Percentiles rank a stretch among this genome's conserved stretches.
Evolutionary conservation across 1,284 basidiomycete genomes (phyloP).

Genomic region (Peniophora sp.): DNA sequence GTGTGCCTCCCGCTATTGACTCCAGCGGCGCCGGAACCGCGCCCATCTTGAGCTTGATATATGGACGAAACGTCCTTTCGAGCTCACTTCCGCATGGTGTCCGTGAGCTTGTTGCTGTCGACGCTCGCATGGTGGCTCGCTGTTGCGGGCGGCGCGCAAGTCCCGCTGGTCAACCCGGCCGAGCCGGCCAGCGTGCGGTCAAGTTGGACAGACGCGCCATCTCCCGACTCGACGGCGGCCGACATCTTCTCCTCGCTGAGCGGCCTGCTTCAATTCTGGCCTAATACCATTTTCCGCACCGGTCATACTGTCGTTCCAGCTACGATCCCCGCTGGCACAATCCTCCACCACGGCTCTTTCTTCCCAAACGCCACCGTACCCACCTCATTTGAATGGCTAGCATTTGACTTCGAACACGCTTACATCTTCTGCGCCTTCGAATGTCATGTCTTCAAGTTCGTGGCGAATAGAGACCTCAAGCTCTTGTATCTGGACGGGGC

Average conservation of each 20-base stretch:
- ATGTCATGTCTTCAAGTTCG: slow-evolving; percentile 10
- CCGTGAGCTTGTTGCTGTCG: too few species aligned
- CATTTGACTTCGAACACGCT: slow-evolving; percentile 14
- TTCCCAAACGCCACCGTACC: slow-evolving; percentile 4
- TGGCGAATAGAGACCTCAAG: slow-evolving; percentile 9
- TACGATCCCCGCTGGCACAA: slow-evolving; percentile 12
- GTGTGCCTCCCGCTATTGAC: too few species aligned
- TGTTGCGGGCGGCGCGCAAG: too few species aligned
- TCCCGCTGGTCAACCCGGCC: not conserved
- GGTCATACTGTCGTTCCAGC: slow-evolving; percentile 12
- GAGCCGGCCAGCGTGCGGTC: slow-evolving; percentile 2
- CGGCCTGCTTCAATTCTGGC: not conserved
- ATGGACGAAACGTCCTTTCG: too few species aligned
- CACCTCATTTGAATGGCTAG: slow-evolving; percentile 13
- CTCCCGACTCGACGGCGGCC: not conserved
- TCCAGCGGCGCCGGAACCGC: too few species aligned
- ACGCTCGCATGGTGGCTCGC: too few species aligned
- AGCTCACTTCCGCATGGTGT: too few species aligned
- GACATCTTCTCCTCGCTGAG: not conserved
- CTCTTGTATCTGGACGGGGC: slow-evolving; percentile 16
- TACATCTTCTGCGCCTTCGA: slow-evolving; percentile 8
- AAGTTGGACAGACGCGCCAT: not conserved
- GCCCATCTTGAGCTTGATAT: too few species aligned
- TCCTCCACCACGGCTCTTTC: slow-evolving; percentile 14
- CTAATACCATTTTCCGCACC: slow-evolving; percentile 1